phyloP scores from a whole-genome alignment of 805 yeast genomes.

The Suhomyces tanzawaensis region DNA sequence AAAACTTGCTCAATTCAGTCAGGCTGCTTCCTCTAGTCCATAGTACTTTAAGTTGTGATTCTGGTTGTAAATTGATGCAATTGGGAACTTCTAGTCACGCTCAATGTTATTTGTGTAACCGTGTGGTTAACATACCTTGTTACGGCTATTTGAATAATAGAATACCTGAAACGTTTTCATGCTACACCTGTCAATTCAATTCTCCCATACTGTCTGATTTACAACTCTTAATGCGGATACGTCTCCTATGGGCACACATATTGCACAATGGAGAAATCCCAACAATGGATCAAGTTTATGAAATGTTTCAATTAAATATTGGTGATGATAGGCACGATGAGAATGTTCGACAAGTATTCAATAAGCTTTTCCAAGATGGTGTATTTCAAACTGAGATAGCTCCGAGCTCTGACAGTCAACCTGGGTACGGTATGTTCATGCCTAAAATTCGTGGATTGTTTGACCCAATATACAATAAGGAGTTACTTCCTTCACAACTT shows the following conservation, averaged over 20 bases:
- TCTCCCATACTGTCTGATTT: constrained; percentile 13
- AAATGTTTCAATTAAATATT: constrained; percentile 3
- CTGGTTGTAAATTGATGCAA: constrained; percentile 30
- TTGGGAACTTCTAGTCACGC: no score
- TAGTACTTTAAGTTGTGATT: constrained; percentile 11
- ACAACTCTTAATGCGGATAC: constrained; percentile 29
- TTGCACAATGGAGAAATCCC: constrained; percentile 11
- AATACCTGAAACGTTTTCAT: not conserved
- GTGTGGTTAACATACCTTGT: not conserved
- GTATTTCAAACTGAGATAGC: no score
- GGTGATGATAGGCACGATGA: constrained; percentile 1
- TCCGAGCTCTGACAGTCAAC: no score
- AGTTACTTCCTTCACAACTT: no score
- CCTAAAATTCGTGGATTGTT: no score
- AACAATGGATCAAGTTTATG: not conserved
- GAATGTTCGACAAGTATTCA: constrained; percentile 6
- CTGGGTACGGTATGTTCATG: no score
- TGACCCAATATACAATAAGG: no score
- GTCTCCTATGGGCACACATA: constrained; percentile 32
- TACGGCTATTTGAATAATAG: not conserved
- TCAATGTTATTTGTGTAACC: constrained; percentile 5
- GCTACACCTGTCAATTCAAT: not conserved
- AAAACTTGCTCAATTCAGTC: no score
- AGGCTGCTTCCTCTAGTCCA: no score
- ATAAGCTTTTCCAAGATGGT: constrained; percentile 13